Conservation (phyloP, 495 filamentous ascomycete species). For the Margaritispora aquatica region DNA sequence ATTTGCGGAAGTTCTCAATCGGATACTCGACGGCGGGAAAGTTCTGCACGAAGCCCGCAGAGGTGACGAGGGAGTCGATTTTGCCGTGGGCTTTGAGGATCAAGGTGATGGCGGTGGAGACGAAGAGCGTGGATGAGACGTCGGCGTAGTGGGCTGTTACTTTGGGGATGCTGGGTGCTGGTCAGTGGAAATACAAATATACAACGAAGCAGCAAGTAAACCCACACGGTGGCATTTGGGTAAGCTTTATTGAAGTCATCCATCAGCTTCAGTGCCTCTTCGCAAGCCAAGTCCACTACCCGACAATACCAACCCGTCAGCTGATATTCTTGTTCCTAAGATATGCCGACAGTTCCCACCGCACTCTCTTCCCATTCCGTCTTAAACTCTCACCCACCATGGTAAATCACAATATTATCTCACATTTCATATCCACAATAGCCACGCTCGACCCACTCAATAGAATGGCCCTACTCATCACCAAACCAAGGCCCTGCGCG, state of each 20-base stretch:
- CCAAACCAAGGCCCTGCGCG: slow-evolving; percentile 53
- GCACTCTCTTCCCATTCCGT: no score
- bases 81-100: slow-evolving; percentile 64
- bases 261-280: slow-evolving; percentile 64
- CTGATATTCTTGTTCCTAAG: no score
- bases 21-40: slow-evolving; percentile 42
- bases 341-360: no score
- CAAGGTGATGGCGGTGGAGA: slow-evolving; percentile 62
- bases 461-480: slow-evolving; percentile 87
- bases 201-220: not conserved
- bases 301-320: no score
- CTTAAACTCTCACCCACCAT: no score
- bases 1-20: not conserved
- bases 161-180: slow-evolving; percentile 62
- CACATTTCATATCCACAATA: slow-evolving; percentile 92
- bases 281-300: slow-evolving; percentile 79
- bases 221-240: slow-evolving; percentile 63
- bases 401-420: no score
- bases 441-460: slow-evolving; percentile 82
- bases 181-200: slow-evolving; percentile 2
- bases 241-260: slow-evolving; percentile 70
- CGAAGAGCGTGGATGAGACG: slow-evolving; percentile 70
- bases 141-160: slow-evolving; percentile 89
- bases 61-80: slow-evolving; percentile 90
- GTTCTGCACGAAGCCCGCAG: slow-evolving; percentile 94